phyloP scores from a whole-genome alignment of 805 yeast genomes.

The Starmerella ratchasimensis region DNA sequence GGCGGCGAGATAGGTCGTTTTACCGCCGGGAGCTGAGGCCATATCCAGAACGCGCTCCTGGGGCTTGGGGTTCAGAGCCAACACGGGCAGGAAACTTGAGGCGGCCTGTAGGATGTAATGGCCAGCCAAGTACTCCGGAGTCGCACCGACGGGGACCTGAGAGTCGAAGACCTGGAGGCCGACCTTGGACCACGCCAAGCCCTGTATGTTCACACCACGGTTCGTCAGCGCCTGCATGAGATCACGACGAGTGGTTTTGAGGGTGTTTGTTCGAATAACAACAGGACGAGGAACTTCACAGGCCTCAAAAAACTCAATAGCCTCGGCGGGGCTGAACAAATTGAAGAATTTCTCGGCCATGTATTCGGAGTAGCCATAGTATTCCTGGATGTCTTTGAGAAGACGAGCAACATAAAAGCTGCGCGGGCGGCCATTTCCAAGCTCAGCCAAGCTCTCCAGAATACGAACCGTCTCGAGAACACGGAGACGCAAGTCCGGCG shows the following conservation, averaged over 20 bases:
- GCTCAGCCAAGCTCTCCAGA: constrained; percentile 59
- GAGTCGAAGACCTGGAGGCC: constrained; percentile 96
- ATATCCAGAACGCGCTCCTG: constrained; percentile 90
- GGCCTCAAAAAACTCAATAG: constrained; percentile 96
- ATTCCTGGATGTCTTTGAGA: constrained; percentile 73
- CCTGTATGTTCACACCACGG: constrained; percentile 94
- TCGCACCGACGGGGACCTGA: constrained; percentile 99
- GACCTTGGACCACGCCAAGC: constrained; percentile 94
- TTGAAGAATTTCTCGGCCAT: constrained; percentile 89
- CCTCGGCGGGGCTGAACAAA: constrained; percentile 86
- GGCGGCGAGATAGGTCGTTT: constrained; percentile 87
- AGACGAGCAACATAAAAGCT: constrained; percentile 68
- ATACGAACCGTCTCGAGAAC: constrained; percentile 93
- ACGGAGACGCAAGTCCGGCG: constrained; percentile 75
- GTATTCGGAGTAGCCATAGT: constrained; percentile 84
- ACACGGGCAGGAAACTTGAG: constrained; percentile 90
- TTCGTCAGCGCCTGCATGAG: constrained; percentile 88
- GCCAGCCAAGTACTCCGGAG: constrained; percentile 97
- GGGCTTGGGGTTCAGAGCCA: constrained; percentile 97
- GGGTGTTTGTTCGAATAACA: constrained; percentile 94
- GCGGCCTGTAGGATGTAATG: constrained; percentile 98
- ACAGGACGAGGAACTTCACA: constrained; percentile 94
- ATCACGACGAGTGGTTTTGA: constrained; percentile 88
- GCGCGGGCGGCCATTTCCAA: constrained; percentile 63
- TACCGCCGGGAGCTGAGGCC: constrained; percentile 99